These are phyloP conservation scores for Aspergillus affinis DNA, from an alignment of 495 filamentous ascomycete genomes.

Conservation along the genomic window DNA sequence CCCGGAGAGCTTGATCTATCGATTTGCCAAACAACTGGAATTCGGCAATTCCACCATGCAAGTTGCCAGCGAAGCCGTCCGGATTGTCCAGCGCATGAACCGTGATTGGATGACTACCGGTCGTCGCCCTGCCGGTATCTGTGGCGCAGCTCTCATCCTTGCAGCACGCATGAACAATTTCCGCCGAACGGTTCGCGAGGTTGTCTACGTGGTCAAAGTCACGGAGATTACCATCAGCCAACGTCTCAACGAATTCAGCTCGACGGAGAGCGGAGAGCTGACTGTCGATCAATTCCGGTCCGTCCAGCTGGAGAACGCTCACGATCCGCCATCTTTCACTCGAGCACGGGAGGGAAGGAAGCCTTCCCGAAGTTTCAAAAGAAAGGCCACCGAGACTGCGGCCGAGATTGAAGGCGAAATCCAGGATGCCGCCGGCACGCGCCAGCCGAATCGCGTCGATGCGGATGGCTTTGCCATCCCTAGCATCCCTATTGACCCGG, in stretches of 20 bases:
- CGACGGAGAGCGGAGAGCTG: constrained; percentile 72
- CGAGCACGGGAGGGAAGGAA: constrained; percentile 54
- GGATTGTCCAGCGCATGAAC: constrained; percentile 87
- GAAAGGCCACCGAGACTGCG: constrained; percentile 47
- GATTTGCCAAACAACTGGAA: constrained; percentile 86
- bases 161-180: constrained; percentile 98
- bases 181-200: constrained; percentile 82
- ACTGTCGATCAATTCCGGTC: constrained; percentile 86
- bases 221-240: constrained; percentile 86
- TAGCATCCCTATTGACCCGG: constrained; percentile 46
- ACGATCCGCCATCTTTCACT: constrained; percentile 83
- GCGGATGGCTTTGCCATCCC: constrained; percentile 51
- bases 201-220: constrained; percentile 95
- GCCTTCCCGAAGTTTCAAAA: constrained; percentile 35
- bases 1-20: constrained; percentile 82
- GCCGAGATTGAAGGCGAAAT: constrained; percentile 44
- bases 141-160: constrained; percentile 89
- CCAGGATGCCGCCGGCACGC: constrained; percentile 12
- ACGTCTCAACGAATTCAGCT: constrained; percentile 84
- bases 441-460: constrained; percentile 40
- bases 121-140: constrained; percentile 89
- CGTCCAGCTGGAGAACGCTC: constrained; percentile 59
- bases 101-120: constrained; percentile 94
- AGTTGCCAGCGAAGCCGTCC: constrained; percentile 81
- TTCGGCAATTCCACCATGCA: constrained; percentile 74